These are phyloP conservation scores for Sarocladium kiliense DNA, from an alignment of 2,329 filamentous ascomycete species.

Conservation along the genomic window DNA sequence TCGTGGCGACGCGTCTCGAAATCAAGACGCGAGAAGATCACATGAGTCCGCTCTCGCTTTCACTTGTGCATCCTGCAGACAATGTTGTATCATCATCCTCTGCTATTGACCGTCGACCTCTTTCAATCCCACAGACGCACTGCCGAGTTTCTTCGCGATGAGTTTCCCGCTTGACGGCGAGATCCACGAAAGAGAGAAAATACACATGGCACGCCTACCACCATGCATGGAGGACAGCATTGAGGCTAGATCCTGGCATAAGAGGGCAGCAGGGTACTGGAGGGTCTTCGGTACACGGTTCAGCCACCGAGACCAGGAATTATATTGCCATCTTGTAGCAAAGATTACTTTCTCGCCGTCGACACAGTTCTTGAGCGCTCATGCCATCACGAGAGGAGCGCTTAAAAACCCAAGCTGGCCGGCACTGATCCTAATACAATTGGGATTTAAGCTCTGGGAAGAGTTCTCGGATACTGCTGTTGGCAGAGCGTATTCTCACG, in stretches of 20 bases:
- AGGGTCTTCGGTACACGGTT: not conserved
- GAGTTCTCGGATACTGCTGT: not conserved
- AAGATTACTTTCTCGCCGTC: not conserved
- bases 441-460: not conserved
- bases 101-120: no score
- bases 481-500: not conserved
- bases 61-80: no score
- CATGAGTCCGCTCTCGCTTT: no score
- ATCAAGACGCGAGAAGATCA: no score
- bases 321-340: not conserved
- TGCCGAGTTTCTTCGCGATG: no score
- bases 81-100: no score
- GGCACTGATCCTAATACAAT: not conserved
- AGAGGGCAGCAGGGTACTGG: not conserved
- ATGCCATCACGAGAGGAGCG: not conserved
- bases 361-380: not conserved
- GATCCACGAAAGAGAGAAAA: no score
- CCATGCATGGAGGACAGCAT: not conserved
- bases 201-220: not conserved
- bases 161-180: no score
- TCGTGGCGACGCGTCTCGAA: no score
- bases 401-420: not conserved
- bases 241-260: not conserved
- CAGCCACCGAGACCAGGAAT: not conserved
- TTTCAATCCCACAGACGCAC: no score